Evolutionary conservation across 768 basidiomycete genomes (phyloP).

Genomic region (Leccinum uliginosum): DNA sequence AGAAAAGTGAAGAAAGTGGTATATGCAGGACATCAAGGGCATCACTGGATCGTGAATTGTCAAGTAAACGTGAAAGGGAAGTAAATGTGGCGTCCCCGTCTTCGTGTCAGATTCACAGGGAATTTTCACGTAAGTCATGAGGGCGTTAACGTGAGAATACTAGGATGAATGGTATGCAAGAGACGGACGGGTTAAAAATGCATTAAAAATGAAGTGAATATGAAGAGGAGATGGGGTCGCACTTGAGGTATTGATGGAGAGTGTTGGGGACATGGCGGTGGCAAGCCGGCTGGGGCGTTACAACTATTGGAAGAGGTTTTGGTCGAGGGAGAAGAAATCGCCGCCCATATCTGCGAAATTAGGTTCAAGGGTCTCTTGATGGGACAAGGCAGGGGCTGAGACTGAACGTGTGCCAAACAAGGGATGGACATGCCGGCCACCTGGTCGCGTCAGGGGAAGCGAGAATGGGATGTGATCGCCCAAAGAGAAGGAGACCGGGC

Average conservation of each 20-base stretch:
- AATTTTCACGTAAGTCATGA: conserved; percentile 22
- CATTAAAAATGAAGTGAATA: conserved; percentile 26
- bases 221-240: conserved; percentile 28
- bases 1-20: conserved; percentile 6
- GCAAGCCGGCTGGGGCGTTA: conserved; percentile 16
- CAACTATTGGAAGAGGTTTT: conserved; percentile 46
- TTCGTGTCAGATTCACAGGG: conserved; percentile 12
- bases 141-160: conserved; percentile 16
- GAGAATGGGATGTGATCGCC: conserved; percentile 27
- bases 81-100: conserved; percentile 9
- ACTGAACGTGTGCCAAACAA: conserved; percentile 39
- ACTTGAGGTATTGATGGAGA: conserved; percentile 26
- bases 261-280: conserved; percentile 17
- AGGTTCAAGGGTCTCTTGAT: conserved; percentile 29
- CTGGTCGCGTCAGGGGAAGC: conserved; percentile 20
- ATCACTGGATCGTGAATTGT: conserved; percentile 25
- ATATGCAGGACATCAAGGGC: conserved; percentile 25
- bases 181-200: conserved; percentile 29
- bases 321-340: conserved; percentile 38
- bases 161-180: conserved; percentile 33
- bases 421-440: conserved; percentile 21
- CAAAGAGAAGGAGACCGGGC: conserved; percentile 36
- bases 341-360: conserved; percentile 40
- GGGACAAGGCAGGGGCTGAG: conserved; percentile 38
- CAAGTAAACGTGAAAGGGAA: conserved; percentile 15